phyloP scores from a whole-genome alignment of 371 early-diverging fungal species.

The Circinella minor region DNA sequence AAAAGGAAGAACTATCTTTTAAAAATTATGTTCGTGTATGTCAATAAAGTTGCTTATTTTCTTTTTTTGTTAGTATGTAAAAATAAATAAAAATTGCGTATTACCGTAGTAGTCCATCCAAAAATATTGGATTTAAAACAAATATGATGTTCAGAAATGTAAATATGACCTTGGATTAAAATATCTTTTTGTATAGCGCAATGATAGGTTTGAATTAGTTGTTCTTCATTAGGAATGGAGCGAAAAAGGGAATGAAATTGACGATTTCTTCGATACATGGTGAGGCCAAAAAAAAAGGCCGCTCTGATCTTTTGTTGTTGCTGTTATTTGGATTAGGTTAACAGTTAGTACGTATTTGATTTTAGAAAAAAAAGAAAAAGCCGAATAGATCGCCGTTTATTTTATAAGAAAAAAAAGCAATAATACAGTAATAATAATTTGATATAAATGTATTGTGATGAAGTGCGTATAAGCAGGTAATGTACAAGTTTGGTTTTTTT shows the following conservation, averaged over 20 bases:
- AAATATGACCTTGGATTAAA: constrained; percentile 88
- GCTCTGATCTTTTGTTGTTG: no score
- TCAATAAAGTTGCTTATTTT: no score
- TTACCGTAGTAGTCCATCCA: constrained; percentile 83
- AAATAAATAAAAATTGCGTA: not conserved
- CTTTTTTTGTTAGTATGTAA: not conserved
- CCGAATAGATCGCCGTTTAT: no score
- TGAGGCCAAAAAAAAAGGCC: not conserved
- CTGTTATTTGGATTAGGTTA: no score
- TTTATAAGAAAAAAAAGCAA: no score
- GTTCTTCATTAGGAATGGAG: not conserved
- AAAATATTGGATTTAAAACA: constrained; percentile 70
- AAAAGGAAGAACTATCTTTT: constrained; percentile 77
- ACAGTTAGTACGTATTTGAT: no score
- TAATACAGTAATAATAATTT: no score
- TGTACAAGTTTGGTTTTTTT: no score
- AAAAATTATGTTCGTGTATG: not conserved
- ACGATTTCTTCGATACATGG: not conserved
- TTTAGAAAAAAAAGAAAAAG: no score
- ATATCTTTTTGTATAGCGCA: constrained; percentile 94
- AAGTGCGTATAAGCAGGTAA: no score
- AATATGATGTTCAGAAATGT: constrained; percentile 81
- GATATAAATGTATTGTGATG: no score
- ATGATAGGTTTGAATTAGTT: not conserved
- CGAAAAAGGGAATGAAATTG: constrained; percentile 6